Conservation (phyloP, 2,329 filamentous ascomycete species). For the Colletotrichum eleusines region DNA sequence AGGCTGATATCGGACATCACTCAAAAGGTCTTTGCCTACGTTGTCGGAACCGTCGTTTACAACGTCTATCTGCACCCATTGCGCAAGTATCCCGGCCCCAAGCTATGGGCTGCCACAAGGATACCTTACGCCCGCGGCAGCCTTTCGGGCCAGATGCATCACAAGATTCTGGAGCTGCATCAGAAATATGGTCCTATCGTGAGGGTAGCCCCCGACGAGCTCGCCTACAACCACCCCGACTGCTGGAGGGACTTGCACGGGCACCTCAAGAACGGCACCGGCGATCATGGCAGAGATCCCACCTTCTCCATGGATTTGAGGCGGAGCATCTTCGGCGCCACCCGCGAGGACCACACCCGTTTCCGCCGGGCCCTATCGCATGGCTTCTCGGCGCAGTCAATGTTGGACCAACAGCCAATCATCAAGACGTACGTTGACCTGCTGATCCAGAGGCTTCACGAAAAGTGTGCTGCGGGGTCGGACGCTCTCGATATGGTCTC, state of each 20-base stretch:
- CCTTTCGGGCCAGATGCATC: conserved; percentile 34
- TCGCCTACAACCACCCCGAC: conserved; percentile 56
- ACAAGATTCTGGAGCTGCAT: conserved; percentile 50
- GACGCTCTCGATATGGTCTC: conserved; percentile 39
- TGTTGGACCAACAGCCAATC: conserved; percentile 49
- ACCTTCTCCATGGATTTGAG: neutral
- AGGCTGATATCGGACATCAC: neutral
- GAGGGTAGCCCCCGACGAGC: conserved; percentile 59
- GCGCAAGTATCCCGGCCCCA: conserved; percentile 25
- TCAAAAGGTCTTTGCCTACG: neutral
- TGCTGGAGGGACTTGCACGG: conserved; percentile 57
- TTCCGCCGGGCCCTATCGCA: conserved; percentile 45
- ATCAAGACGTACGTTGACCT: conserved; percentile 47
- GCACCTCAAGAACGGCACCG: conserved; percentile 37
- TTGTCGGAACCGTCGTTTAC: conserved; percentile 7
- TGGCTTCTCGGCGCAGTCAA: conserved; percentile 47
- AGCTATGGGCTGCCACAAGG: conserved; percentile 31
- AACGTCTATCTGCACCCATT: conserved; percentile 31
- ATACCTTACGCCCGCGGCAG: neutral
- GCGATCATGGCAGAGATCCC: conserved; percentile 14
- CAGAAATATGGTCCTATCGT: conserved; percentile 58
- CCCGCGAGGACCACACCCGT: conserved; percentile 42
- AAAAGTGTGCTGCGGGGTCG: conserved; percentile 25
- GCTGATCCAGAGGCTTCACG: conserved; percentile 43
- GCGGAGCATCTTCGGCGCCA: conserved; percentile 41